Conservation (phyloP, 2,329 filamentous ascomycete species). For the Arthrobotrys iridis region DNA sequence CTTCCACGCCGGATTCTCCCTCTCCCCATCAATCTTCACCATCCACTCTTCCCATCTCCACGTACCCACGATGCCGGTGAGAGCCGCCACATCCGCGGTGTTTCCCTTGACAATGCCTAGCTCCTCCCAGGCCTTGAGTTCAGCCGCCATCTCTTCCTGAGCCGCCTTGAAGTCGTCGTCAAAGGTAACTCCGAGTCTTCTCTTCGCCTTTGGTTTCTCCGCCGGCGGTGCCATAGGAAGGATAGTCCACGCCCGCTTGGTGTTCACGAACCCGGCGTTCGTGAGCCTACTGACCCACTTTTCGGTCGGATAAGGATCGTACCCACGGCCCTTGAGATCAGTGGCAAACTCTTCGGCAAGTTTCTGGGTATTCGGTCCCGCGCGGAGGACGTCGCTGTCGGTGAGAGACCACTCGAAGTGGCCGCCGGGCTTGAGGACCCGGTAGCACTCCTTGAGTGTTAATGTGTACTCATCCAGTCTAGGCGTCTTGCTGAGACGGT, state of each 20-base stretch:
- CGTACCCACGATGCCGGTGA: constrained; percentile 83
- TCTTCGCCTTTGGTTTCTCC: constrained; percentile 63
- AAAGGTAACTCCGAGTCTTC: constrained; percentile 61
- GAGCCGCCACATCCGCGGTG: constrained; percentile 75
- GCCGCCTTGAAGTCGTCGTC: constrained; percentile 70
- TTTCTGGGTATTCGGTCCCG: constrained; percentile 79
- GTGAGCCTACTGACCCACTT: constrained; percentile 79
- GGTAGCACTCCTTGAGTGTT: constrained; percentile 84
- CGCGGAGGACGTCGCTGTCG: constrained; percentile 88
- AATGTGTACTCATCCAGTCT: constrained; percentile 86
- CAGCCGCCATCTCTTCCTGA: constrained; percentile 62
- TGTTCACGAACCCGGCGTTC: constrained; percentile 78
- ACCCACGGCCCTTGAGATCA: constrained; percentile 86
- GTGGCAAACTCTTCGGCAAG: constrained; percentile 92
- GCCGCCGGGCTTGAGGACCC: constrained; percentile 90
- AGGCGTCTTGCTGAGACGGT: constrained; percentile 51
- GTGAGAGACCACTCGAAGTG: constrained; percentile 90
- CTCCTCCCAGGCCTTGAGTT: constrained; percentile 58
- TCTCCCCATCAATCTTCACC: constrained; percentile 69
- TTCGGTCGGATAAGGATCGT: constrained; percentile 85
- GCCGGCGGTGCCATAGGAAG: constrained; percentile 77
- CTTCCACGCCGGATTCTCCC: constrained; percentile 55
- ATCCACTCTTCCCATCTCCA: constrained; percentile 98
- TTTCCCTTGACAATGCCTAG: constrained; percentile 69
- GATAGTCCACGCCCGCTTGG: constrained; percentile 87